A percentile compares a stretch with the other conserved stretches of the same genome.
phyloP scores from a whole-genome alignment of 2,329 filamentous ascomycete species.

The Bipolaris oryzae region DNA sequence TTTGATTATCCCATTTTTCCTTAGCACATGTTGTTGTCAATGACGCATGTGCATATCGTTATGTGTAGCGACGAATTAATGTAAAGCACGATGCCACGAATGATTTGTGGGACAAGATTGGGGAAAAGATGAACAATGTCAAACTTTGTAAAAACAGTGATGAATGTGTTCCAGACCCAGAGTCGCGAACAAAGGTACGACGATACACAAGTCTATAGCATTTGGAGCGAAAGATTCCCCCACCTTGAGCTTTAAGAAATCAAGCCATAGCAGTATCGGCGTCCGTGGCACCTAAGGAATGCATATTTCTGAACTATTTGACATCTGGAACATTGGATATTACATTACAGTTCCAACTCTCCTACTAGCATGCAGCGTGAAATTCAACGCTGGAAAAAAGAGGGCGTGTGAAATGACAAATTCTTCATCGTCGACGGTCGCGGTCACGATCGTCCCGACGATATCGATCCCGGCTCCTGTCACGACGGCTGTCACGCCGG shows the following conservation, averaged over 20 bases:
- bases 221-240: neutral
- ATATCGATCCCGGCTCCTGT: slow-evolving; percentile 50
- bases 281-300: neutral
- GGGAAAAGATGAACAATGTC: neutral
- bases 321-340: neutral
- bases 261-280: neutral
- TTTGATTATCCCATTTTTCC: too few relatives aligned
- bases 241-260: neutral
- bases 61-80: too few relatives aligned
- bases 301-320: neutral
- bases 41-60: too few relatives aligned
- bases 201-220: neutral
- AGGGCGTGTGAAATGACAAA: neutral
- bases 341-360: slow-evolving; percentile 1
- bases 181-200: neutral
- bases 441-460: slow-evolving; percentile 49
- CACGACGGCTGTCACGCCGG: slow-evolving; percentile 43
- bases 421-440: slow-evolving; percentile 38
- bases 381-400: neutral
- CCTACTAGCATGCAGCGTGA: neutral
- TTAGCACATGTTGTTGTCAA: too few relatives aligned
- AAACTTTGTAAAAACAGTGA: neutral
- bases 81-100: too few relatives aligned
- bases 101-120: too few relatives aligned
- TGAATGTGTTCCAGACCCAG: neutral